Conservation (phyloP, 331 rosid species). For the Dryas integrifolia region DNA sequence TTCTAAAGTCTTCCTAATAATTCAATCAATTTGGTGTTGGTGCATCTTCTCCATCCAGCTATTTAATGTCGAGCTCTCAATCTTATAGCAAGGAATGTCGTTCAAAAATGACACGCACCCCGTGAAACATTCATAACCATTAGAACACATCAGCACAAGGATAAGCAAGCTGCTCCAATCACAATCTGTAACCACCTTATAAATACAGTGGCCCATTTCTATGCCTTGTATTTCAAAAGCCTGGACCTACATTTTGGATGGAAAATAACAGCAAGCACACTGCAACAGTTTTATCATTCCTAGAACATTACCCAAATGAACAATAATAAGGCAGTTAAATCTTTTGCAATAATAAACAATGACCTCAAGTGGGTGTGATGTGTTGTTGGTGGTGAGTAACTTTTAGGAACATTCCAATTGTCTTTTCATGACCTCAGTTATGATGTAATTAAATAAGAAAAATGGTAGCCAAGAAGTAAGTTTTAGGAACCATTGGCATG, state of each 20-base stretch:
- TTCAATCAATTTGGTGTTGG: background rate
- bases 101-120: constrained; percentile 23
- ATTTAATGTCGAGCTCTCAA: constrained; percentile 26
- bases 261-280: background rate
- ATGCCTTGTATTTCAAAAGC: background rate
- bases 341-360: background rate
- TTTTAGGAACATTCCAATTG: background rate
- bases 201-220: constrained; percentile 40
- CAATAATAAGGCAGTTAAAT: no score
- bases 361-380: background rate
- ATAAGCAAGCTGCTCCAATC: constrained; percentile 34
- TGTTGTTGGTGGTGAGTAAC: background rate
- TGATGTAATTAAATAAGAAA: background rate
- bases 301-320: background rate
- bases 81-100: constrained; percentile 32
- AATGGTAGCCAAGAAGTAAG: background rate
- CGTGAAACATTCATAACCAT: constrained; percentile 4
- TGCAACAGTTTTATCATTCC: background rate
- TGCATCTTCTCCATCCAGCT: constrained; percentile 14
- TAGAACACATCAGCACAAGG: constrained; percentile 25
- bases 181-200: constrained; percentile 40
- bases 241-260: constrained; percentile 8
- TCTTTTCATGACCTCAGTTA: background rate
- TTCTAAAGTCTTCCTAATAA: constrained; percentile 5
- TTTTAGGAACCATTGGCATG: background rate